phyloP scores from a whole-genome alignment of 805 yeast genomes.

The Candida hungchunana region DNA sequence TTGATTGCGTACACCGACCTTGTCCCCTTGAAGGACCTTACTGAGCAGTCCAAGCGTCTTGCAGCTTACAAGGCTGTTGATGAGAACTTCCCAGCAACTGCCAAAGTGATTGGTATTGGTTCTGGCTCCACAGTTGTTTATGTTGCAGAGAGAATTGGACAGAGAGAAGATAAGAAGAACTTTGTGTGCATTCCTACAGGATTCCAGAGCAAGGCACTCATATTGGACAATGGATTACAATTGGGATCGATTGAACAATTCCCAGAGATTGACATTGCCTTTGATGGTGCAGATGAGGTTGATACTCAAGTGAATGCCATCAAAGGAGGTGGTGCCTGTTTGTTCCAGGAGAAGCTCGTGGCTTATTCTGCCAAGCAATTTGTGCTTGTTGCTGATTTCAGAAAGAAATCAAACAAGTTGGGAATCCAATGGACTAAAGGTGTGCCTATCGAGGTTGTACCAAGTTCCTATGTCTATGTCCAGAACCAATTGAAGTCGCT shows the following conservation, averaged over 20 bases:
- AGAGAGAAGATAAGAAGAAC: conserved; percentile 44
- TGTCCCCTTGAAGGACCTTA: conserved; percentile 32
- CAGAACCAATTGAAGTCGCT: conserved; percentile 52
- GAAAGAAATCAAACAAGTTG: conserved; percentile 71
- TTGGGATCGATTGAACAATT: conserved; percentile 82
- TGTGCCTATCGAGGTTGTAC: conserved; percentile 93
- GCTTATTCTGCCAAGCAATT: conserved; percentile 75
- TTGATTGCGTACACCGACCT: conserved; percentile 24
- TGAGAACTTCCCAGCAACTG: conserved; percentile 65
- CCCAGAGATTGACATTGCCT: conserved; percentile 83
- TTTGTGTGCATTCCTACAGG: conserved; percentile 93
- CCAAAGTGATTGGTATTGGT: conserved; percentile 86
- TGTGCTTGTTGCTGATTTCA: conserved; percentile 85
- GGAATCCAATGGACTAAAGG: conserved; percentile 88
- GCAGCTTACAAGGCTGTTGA: conserved; percentile 95
- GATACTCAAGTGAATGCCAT: conserved; percentile 78
- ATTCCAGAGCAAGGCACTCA: conserved; percentile 86
- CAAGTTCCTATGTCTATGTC: conserved; percentile 79
- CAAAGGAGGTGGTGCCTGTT: conserved; percentile 99
- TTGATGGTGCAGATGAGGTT: conserved; percentile 98
- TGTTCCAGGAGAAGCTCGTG: conserved; percentile 92
- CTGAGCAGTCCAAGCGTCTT: conserved; percentile 81
- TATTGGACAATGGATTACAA: conserved; percentile 71
- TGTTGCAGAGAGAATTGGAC: conserved; percentile 91
- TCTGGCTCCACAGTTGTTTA: conserved; percentile 98